Percentiles rank a stretch among this genome's conserved stretches.
These are phyloP conservation scores for Gossypium sturtianum DNA, from an alignment of 345 rosid species.

Conservation along the genomic window DNA sequence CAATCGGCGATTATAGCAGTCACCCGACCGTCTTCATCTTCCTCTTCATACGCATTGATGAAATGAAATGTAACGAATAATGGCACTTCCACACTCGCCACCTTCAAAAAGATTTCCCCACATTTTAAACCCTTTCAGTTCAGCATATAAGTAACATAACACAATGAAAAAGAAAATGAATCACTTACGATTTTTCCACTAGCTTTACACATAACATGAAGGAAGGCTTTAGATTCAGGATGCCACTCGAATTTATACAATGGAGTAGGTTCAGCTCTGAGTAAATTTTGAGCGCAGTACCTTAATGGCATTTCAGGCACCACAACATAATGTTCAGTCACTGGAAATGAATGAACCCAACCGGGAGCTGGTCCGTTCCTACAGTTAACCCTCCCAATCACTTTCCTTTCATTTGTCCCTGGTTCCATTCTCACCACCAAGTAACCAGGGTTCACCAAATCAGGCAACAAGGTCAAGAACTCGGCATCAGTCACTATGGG, in stretches of 20 bases:
- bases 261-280: conserved; percentile 90
- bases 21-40: conserved; percentile 68
- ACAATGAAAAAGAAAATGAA: not conserved
- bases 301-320: conserved; percentile 95
- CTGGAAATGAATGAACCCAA: conserved; percentile 97
- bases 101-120: conserved; percentile 29
- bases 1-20: conserved; percentile 74
- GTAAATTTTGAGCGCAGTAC: conserved; percentile 67
- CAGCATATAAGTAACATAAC: not conserved
- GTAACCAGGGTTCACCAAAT: conserved; percentile 73
- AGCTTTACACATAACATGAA: conserved; percentile 82
- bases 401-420: conserved; percentile 71
- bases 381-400: conserved; percentile 74
- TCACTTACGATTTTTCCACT: conserved; percentile 76
- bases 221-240: conserved; percentile 60
- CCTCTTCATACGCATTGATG: conserved; percentile 91
- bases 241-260: conserved; percentile 93
- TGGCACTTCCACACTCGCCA: conserved; percentile 93
- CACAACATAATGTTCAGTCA: conserved; percentile 71
- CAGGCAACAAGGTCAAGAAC: conserved; percentile 78
- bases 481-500: conserved; percentile 76
- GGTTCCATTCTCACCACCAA: conserved; percentile 76
- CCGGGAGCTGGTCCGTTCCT: conserved; percentile 82
- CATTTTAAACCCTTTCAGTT: too few species aligned
- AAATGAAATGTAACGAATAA: conserved; percentile 80